A percentile compares a stretch with the other conserved stretches of the same genome.
Evolutionary conservation across 768 basidiomycete genomes (phyloP).

Genomic region (Boletus sp.): DNA sequence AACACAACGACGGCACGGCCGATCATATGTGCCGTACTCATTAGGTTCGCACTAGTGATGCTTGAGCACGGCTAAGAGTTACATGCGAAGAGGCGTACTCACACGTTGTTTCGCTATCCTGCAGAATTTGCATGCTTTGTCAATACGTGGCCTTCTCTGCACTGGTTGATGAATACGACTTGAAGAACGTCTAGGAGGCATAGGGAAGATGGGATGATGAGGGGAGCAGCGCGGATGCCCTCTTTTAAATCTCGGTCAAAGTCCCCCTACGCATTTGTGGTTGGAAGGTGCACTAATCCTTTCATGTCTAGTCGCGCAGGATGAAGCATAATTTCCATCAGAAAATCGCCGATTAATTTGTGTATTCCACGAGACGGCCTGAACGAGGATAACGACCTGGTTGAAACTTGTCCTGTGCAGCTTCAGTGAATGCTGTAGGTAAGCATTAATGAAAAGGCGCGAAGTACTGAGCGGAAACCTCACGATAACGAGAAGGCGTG

Average conservation of each 20-base stretch:
- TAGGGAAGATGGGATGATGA: conserved; percentile 13
- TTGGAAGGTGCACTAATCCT: conserved; percentile 8
- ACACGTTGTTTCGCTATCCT: conserved; percentile 19
- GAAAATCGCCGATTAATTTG: conserved; percentile 15
- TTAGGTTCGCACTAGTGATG: conserved; percentile 15
- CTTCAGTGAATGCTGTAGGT: conserved; percentile 14
- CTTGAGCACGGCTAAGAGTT: conserved; percentile 1
- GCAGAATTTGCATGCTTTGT: conserved; percentile 19
- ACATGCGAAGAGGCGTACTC: conserved; percentile 1
- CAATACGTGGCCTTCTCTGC: conserved; percentile 13
- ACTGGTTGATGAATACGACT: conserved; percentile 3
- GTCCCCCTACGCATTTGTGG: conserved; percentile 6
- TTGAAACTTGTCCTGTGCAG: conserved; percentile 7
- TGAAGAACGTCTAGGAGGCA: conserved; percentile 12
- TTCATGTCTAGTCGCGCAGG: conserved; percentile 5
- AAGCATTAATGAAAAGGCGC: conserved; percentile 28
- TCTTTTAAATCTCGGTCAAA: conserved; percentile 20
- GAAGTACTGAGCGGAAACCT: conserved; percentile 26
- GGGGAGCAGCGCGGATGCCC: not conserved
- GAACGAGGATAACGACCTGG: conserved; percentile 14
- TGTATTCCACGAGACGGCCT: conserved; percentile 6
- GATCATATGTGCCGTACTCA: conserved; percentile 15
- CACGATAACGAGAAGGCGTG: conserved; percentile 30
- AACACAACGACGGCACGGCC: conserved; percentile 23
- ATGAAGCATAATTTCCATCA: conserved; percentile 11